These are phyloP conservation scores for Cystobasidium pallidum DNA, from an alignment of 1,284 basidiomycete species.

Conservation along the genomic window DNA sequence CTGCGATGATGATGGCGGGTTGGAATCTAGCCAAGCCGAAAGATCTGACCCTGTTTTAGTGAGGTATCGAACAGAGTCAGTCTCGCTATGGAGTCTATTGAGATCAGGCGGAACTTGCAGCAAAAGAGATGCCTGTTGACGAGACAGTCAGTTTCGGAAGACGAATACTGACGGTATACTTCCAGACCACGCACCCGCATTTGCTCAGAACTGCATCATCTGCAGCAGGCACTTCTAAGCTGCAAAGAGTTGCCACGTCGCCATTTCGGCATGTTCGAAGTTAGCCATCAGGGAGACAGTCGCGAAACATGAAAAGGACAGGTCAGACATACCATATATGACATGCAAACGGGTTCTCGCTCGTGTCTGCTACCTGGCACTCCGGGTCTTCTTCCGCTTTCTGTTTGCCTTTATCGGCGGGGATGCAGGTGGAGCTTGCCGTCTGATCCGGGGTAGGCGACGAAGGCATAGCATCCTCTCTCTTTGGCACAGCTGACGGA, in stretches of 20 bases:
- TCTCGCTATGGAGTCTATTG: background rate
- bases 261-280: background rate
- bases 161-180: background rate
- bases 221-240: conserved; percentile 29
- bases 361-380: conserved; percentile 2
- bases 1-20: conserved; percentile 30
- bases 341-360: conserved; percentile 36
- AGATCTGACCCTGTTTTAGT: conserved; percentile 36
- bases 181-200: conserved; percentile 22
- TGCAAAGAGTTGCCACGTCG: conserved; percentile 28
- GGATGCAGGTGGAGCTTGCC: conserved; percentile 13
- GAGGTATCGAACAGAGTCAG: background rate
- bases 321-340: conserved; percentile 37
- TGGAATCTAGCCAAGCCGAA: conserved; percentile 39
- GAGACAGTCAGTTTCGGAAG: background rate
- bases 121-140: conserved; percentile 31
- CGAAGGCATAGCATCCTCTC: background rate
- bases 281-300: no score
- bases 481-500: background rate
- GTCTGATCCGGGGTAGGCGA: background rate
- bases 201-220: conserved; percentile 38
- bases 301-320: no score
- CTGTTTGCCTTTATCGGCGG: conserved; percentile 37
- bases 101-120: conserved; percentile 15
- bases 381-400: conserved; percentile 15